Evolutionary conservation across 495 filamentous ascomycete genomes (phyloP).

Genomic region (Hypoxylon lenormandii): DNA sequence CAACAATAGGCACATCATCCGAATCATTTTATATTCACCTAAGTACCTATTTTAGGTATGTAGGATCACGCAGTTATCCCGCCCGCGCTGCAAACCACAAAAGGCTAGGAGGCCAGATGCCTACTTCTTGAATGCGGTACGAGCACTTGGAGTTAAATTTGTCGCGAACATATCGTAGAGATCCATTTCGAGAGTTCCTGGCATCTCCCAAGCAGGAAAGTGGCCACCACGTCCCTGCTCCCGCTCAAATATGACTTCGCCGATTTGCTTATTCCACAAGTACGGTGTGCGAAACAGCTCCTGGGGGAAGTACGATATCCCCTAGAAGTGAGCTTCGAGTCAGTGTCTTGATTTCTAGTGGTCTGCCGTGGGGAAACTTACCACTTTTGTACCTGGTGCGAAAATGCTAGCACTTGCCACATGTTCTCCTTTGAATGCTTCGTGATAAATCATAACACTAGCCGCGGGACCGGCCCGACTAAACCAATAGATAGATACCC

Average conservation of each 20-base stretch:
- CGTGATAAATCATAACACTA: not conserved
- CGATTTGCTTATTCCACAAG: constrained; percentile 48
- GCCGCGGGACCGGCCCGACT: not conserved
- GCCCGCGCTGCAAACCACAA: no score
- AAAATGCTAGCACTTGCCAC: not conserved
- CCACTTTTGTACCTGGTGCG: not conserved
- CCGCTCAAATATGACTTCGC: constrained; percentile 66
- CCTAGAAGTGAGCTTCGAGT: not conserved
- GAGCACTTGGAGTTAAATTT: no score
- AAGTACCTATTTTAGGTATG: no score
- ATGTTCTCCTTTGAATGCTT: not conserved
- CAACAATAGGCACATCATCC: no score
- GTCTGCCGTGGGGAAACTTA: not conserved
- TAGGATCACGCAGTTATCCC: no score
- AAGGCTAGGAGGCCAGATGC: no score
- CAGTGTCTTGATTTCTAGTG: no score
- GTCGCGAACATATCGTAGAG: no score
- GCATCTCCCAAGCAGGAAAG: no score
- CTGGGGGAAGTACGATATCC: not conserved
- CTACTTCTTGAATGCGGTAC: no score
- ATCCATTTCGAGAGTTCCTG: no score
- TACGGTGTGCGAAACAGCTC: not conserved
- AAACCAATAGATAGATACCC: constrained; percentile 1
- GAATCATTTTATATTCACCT: no score
- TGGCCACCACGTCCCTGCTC: constrained; percentile 60